Evolutionary conservation across 352 stramenopile genomes (phyloP), one percentile per base, ranked within the genome.

Genomic region (Phytophthora sojae): DNA sequence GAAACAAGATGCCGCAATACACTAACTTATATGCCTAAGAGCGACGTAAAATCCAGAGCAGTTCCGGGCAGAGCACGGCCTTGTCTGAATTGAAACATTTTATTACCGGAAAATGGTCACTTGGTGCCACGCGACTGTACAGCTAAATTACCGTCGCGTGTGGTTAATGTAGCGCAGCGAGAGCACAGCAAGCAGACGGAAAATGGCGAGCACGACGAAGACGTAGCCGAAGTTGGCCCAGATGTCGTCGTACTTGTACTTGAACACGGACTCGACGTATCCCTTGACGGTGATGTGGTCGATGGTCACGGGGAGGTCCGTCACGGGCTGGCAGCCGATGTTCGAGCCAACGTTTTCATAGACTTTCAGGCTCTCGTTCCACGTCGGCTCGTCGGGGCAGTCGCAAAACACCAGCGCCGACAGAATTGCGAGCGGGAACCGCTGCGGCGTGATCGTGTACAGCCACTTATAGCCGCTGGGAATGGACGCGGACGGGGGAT

Each of bases 151-250:
- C 35, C 19, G 15, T 17, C 44, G 15, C 42, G 80, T 76, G 61
- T 81, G 73, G 61, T 77, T 81, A 29, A 83, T 54, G 45, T 76
- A 81, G n/a, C 71, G 73, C 63, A 81, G 57, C 15, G 69, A 66
- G 9, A 83, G 30, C 8, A 77, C 51, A 0, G 56, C 67, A 0
- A 83, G 26, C 7, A 77, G 6, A 4, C 69, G 69, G 51, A 77
- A 81, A 37, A 76, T 57, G 21, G 52, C 59, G 39, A 79, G 70
- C 45, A 63, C 79, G 8, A 67, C 49, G 45, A 74, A 39, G 23
- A 77, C 26, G 23, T 69, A 47, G 19, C 51, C 62, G 17, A 77
- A 79, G 65, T 81, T 63, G 0, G 63, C 69, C 69, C 53, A 79
- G n/a, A 42, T 56, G 11, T 69, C 60, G 54, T 63, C 61, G 39